Percentiles rank a stretch among this genome's conserved stretches.
Conservation (phyloP, 352 stramenopile species). For the Phytophthora pinifolia region DNA sequence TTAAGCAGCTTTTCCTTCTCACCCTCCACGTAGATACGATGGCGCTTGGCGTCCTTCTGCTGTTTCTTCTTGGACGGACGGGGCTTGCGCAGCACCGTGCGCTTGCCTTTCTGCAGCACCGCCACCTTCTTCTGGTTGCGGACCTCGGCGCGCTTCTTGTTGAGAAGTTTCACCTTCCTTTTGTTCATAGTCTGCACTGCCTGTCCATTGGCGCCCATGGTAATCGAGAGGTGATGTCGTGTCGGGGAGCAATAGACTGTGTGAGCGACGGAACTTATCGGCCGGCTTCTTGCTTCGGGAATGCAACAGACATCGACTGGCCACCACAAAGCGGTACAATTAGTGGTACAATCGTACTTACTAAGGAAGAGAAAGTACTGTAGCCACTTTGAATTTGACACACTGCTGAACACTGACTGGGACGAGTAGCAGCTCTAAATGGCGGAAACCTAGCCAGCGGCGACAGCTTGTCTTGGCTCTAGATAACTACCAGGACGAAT, state of each 20-base stretch:
- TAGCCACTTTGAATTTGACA: constrained; percentile 1
- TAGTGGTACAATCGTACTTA: constrained; percentile 37
- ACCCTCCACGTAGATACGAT: constrained; percentile 61
- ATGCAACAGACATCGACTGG: constrained; percentile 30
- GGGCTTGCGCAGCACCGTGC: constrained; percentile 60
- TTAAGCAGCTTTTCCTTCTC: constrained; percentile 82
- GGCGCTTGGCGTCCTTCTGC: constrained; percentile 82
- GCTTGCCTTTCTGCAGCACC: constrained; percentile 52
- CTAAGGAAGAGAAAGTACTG: not conserved
- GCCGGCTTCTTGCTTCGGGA: constrained; percentile 16
- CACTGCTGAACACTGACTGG: not conserved
- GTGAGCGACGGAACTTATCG: constrained; percentile 1
- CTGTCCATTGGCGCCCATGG: constrained; percentile 56
- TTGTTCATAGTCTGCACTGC: constrained; percentile 83
- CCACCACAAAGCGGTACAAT: constrained; percentile 35
- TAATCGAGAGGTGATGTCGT: constrained; percentile 2
- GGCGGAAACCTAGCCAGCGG: constrained; percentile 13
- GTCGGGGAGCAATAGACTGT: constrained; percentile 5
- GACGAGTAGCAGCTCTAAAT: constrained; percentile 11
- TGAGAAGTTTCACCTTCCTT: constrained; percentile 86
- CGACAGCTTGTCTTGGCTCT: constrained; percentile 24
- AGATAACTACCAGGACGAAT: constrained; percentile 15
- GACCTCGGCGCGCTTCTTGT: constrained; percentile 78
- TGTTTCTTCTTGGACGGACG: constrained; percentile 86
- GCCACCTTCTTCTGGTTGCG: constrained; percentile 85